Base-by-base conservation (phyloP, 176 grass and related monocot species). In the Ampelocalamus luodianensis region DNA sequence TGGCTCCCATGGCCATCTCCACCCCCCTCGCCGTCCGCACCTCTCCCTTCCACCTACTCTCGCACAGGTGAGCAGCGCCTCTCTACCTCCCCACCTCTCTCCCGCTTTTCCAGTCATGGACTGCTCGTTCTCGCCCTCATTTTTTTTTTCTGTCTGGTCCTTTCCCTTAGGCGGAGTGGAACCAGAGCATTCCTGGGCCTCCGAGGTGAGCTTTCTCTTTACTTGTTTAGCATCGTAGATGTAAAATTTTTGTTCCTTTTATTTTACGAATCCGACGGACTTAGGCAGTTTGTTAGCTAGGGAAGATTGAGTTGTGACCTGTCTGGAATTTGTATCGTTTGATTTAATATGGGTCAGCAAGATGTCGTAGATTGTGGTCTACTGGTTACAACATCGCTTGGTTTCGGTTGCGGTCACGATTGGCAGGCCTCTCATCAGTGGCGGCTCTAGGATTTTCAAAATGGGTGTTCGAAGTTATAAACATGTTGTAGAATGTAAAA, bases 1-100 rank as follows among this genome's bases (percentile, higher is more conserved):
- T 85, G 87, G 53, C 72, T 14, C 67, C 78, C 22, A 76, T 92
- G 81, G 72, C 87, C 74, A 66, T 87, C 85, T 84, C 89, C 63
- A 27, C 69, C 17, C 68, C 87, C n/a, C 61, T 92, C 68, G 83
- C 80, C 27, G 27, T 83, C 78, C 82, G 45, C 32, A 70, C 83
- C 56, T 43, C 48, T 18, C 43, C 92, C 27, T 58, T 27, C 22
- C 6, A 27, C 22, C 37, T 64, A 37, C 23, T 62, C 63, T 68
- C 71, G 42, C 65, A 14, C 53, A 56, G 27, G 27, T 80, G 64
- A 84, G 72, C 37, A 7, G 11, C 9, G 3, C 9, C 26, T 45
- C 49, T 54, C 48, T n/a, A 40, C 27, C 38, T 27, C 39, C 20
- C 20, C 10, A 17, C 0, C 39, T 10, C 40, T 76, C 64, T 15